phyloP scores from a whole-genome alignment of 164 flowering plant species.

The Aristolochia californica region DNA sequence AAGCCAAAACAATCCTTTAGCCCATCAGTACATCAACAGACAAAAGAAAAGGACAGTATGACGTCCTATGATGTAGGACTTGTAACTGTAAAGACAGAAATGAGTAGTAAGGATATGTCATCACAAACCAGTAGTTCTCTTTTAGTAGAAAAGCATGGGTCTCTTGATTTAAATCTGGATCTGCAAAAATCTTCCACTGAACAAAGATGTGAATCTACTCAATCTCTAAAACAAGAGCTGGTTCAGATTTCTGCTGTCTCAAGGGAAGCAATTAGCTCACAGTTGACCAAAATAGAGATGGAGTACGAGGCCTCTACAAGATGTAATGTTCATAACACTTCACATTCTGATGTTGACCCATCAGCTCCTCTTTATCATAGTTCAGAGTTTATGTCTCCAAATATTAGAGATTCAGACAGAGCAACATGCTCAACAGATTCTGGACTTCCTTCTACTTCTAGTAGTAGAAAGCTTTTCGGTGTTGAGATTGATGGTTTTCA shows the following conservation, averaged over 20 bases:
- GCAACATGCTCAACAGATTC: slow-evolving; percentile 12
- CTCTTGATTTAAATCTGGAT: slow-evolving; percentile 29
- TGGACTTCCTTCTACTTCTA: slow-evolving; percentile 5
- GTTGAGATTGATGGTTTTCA: slow-evolving; percentile 14
- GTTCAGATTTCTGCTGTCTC: slow-evolving; percentile 4
- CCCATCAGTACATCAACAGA: slow-evolving; percentile 5
- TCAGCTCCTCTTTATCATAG: slow-evolving; percentile 4
- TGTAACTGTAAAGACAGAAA: not conserved
- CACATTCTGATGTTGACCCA: slow-evolving; percentile 4
- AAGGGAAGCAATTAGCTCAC: slow-evolving; percentile 1
- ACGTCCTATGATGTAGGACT: slow-evolving; percentile 5
- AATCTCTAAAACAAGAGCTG: slow-evolving; percentile 10
- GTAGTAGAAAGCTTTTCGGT: slow-evolving; percentile 28
- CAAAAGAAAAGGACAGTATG: slow-evolving; percentile 8
- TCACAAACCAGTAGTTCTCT: not conserved
- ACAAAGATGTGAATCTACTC: slow-evolving; percentile 9
- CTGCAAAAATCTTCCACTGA: slow-evolving; percentile 9
- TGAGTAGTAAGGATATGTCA: too few relatives aligned
- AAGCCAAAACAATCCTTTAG: slow-evolving; percentile 8
- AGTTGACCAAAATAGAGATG: slow-evolving; percentile 3
- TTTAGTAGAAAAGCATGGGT: slow-evolving; percentile 1
- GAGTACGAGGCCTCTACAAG: not conserved
- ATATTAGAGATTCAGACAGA: not conserved
- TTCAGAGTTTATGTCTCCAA: slow-evolving; percentile 9
- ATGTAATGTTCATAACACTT: not conserved